Base-by-base conservation (phyloP, 345 rosid genomes). In the rapeseed (Brassica napus) region DNA sequence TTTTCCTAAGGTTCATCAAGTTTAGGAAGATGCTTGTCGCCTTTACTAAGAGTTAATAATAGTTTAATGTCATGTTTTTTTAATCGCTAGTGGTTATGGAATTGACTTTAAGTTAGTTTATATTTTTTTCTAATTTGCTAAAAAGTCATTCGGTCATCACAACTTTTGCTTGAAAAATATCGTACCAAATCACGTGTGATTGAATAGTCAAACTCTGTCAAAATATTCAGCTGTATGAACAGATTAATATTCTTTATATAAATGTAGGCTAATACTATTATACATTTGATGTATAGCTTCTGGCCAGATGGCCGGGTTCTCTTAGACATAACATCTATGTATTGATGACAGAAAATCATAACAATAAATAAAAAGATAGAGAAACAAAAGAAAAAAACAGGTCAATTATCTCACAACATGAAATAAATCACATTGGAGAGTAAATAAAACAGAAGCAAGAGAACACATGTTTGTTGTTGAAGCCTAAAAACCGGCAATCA, bases 301-400 rank as follows among this genome's bases (percentile, higher is more conserved):
- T 76, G 47, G 61, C 24, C 42, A 68, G 59, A 44, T 61, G 66
- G 28, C 60, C 61, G 61, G 44, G 47, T 31, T 21, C 69, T 0
- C 18, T 23, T 21, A 23, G 28, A 69, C 21, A 47, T 21, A 9
- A 61, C 37, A 31, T 61, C 26, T n/a, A 15, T 61, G 35, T 70
- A 52, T 77, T 77, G 47, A 54, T 54, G 28, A 35, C 23, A 64
- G 12, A 34, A 37, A 10, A 71, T 37, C 11, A 42, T 78, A 71
- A 37, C 57, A 12, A 71, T 28, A 18, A 8, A 65, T 16, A 18
- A 39, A 8, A 54, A 3, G 24, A 59, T n/a, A 52, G 18, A 32
- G 6, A 32, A 15, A 28, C 3, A 63, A 44, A 44, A 44, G 2
- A 39, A 1, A 77, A 32, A 32, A 32, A 0, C 10, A 39, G 3